Conservation (phyloP, 345 rosid species). For the Physaria fendleri region DNA sequence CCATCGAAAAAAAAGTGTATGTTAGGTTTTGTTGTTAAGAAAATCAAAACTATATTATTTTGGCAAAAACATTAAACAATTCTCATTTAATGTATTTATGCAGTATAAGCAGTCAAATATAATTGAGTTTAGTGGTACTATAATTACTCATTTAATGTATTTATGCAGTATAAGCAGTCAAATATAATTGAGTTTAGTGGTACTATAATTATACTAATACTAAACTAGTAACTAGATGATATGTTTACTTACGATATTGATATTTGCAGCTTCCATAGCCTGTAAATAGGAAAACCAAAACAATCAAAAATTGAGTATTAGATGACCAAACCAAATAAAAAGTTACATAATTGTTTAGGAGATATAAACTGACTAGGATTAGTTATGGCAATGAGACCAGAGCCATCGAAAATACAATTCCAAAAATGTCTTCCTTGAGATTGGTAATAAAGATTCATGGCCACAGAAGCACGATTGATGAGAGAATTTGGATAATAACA, state of each 20-base stretch:
- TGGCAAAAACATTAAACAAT: no score
- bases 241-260: not conserved
- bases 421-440: constrained; percentile 4
- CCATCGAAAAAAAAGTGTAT: no score
- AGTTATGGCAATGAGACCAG: constrained; percentile 8
- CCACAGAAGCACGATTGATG: constrained; percentile 19
- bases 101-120: no score
- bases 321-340: not conserved
- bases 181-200: no score
- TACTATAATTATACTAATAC: no score
- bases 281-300: not conserved
- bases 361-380: constrained; percentile 25
- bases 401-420: not conserved
- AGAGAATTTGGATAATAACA: constrained; percentile 1
- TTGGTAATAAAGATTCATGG: constrained; percentile 28
- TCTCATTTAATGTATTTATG: no score
- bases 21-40: no score
- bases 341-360: not conserved
- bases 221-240: no score
- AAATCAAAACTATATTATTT: no score
- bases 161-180: no score
- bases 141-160: no score
- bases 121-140: no score
- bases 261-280: constrained; percentile 6
- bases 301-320: not conserved